Base-by-base conservation (phyloP, 2,329 filamentous ascomycete species). In the Stagonosporopsis cucurbitacearum region DNA sequence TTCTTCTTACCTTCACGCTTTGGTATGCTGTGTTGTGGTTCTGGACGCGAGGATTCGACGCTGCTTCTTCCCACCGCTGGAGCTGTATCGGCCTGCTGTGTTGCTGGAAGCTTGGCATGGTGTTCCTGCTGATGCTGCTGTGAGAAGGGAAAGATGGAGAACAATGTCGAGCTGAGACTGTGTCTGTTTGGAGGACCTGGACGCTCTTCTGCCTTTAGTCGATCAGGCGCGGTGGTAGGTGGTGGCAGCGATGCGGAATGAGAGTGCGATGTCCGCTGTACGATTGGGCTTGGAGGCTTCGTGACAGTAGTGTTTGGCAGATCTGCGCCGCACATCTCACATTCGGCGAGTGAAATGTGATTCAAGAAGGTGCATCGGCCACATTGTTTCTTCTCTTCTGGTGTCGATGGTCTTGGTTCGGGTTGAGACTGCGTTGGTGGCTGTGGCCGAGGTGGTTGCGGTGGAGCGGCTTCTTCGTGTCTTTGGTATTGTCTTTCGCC, bases 281-380 rank as follows among this genome's bases (percentile, higher is more conserved):
- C 47, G 15, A 48, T 48, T 17, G 71, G 69, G 32, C 68, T 70
- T 0, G 63, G 59, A 8, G 70, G 64, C 30, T 69, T 68, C 6
- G 59, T 22, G 6, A 73, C 45, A 0, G 67, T 67, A 0, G 58
- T 26, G n/a, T 60, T 62, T 17, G 70, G 70, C 0, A 75, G 58
- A 2, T 65, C 47, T 12, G 65, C 68, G 25, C 67, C 62, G 53
- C 72, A 75, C 63, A 75, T 73, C 33, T 75, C 72, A 46, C 72
- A 75, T 3, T 51, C 51, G 15, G 60, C 66, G 23, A 75, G 62
- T 2, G 67, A 70, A 1, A 65, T 57, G 17, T 74, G 66, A 46
- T 75, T 75, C 15, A 75, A 54, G 53, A 75, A 75, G 7, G 72
- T 75, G 54, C 72, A 75, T 30, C 69, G 66, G 0, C 63, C 62